Percentiles rank a stretch among this genome's conserved stretches.
These are phyloP conservation scores for Teratosphaeria gauchensis DNA, from an alignment of 2,329 filamentous ascomycete species.

Conservation along the genomic window DNA sequence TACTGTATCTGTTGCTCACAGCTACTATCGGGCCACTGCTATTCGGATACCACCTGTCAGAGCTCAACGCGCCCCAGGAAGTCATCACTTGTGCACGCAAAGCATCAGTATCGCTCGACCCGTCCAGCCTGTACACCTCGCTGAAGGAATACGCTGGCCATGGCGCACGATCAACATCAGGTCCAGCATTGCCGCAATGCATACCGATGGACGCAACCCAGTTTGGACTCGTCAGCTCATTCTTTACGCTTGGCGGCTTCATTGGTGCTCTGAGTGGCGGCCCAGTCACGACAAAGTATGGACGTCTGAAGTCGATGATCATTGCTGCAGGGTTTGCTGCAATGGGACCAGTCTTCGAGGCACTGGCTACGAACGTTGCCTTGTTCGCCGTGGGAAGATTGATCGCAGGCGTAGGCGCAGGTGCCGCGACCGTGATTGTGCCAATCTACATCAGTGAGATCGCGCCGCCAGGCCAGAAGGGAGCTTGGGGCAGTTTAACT, in stretches of 20 bases:
- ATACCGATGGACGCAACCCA: slow-evolving; percentile 76
- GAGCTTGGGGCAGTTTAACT: slow-evolving; percentile 72
- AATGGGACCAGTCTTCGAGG: slow-evolving; percentile 65
- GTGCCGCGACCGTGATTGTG: slow-evolving; percentile 82
- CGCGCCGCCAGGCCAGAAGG: slow-evolving; percentile 52
- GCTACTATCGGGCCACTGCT: slow-evolving; percentile 81
- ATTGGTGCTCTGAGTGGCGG: slow-evolving; percentile 72
- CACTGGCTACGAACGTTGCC: slow-evolving; percentile 56
- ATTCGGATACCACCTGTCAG: slow-evolving; percentile 89
- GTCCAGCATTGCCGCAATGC: slow-evolving; percentile 54
- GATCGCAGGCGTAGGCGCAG: slow-evolving; percentile 73
- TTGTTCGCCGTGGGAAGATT: slow-evolving; percentile 66
- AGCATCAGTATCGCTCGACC: slow-evolving; percentile 28
- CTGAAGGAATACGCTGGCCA: slow-evolving; percentile 38
- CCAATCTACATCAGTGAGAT: slow-evolving; percentile 93
- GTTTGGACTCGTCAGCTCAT: slow-evolving; percentile 79
- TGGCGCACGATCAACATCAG: slow-evolving; percentile 28
- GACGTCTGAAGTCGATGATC: slow-evolving; percentile 67
- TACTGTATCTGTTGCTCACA: slow-evolving; percentile 65
- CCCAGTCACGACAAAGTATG: slow-evolving; percentile 65
- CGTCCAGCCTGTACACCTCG: slow-evolving; percentile 25
- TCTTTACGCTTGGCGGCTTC: slow-evolving; percentile 84
- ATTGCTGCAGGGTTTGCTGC: slow-evolving; percentile 68
- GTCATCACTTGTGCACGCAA: slow-evolving; percentile 76
- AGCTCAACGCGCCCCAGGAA: slow-evolving; percentile 90